phyloP scores from a whole-genome alignment of 192 early-diverging fungal species.

The Gigaspora rosea region DNA sequence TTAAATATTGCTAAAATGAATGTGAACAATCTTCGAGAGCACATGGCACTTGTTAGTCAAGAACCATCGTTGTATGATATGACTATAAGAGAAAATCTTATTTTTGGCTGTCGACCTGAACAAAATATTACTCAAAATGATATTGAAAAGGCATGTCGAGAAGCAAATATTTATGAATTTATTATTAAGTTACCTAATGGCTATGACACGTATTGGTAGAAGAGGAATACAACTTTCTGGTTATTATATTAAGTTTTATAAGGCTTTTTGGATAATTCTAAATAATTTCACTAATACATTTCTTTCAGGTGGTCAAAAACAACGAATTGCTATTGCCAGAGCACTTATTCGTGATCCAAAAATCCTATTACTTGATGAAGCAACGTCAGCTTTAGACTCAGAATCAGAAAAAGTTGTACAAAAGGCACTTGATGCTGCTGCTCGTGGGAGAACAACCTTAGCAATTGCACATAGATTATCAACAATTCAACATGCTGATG shows the following conservation, averaged over 20 bases:
- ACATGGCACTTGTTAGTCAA: too few relatives aligned
- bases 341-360: too few relatives aligned
- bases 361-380: too few relatives aligned
- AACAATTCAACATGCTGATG: conserved; percentile 83
- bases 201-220: too few relatives aligned
- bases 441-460: conserved; percentile 61
- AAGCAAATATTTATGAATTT: conserved; percentile 63
- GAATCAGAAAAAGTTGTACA: conserved; percentile 82
- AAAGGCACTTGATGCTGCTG: conserved; percentile 68
- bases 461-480: conserved; percentile 75
- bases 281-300: too few relatives aligned
- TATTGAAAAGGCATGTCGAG: conserved; percentile 49
- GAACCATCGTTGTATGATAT: conserved; percentile 32
- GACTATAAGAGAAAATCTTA: conserved; percentile 54
- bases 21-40: conserved; percentile 39
- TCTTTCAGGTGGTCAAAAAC: too few relatives aligned
- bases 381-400: conserved; percentile 40
- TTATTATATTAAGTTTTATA: too few relatives aligned
- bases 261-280: too few relatives aligned
- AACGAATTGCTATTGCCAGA: too few relatives aligned
- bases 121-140: conserved; percentile 47
- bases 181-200: conserved; percentile 48
- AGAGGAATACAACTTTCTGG: too few relatives aligned
- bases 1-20: conserved; percentile 49
- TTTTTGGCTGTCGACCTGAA: conserved; percentile 53